These are phyloP conservation scores for Penicillium dipodomyicola DNA, from an alignment of 495 filamentous ascomycete species.

Conservation along the genomic window DNA sequence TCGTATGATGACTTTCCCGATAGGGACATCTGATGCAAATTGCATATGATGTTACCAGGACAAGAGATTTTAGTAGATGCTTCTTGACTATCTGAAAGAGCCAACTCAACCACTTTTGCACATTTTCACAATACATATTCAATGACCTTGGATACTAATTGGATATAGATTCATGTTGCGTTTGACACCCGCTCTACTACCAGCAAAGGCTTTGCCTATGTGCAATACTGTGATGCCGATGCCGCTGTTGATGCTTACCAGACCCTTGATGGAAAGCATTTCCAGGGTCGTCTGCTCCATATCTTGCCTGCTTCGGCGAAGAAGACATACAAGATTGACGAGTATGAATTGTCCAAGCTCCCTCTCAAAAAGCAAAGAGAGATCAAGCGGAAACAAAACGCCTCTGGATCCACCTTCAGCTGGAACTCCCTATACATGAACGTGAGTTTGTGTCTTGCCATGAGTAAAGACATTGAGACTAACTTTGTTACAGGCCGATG, in stretches of 20 bases:
- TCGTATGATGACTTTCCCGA: conserved; percentile 92
- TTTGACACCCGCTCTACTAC: conserved; percentile 59
- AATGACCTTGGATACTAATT: conserved; percentile 35
- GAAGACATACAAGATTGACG: conserved; percentile 76
- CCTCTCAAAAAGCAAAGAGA: conserved; percentile 92
- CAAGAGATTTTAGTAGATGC: conserved; percentile 79
- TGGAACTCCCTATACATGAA: conserved; percentile 99
- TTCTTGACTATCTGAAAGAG: conserved; percentile 59
- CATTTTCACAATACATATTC: conserved; percentile 30
- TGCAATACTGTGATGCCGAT: conserved; percentile 68
- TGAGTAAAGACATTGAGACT: conserved; percentile 18
- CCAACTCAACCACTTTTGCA: conserved; percentile 35
- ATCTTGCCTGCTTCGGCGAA: conserved; percentile 79
- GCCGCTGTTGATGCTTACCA: conserved; percentile 75
- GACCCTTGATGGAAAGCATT: conserved; percentile 71
- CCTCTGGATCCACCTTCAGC: conserved; percentile 75
- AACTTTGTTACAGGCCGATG: conserved; percentile 60
- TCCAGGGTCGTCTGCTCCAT: conserved; percentile 89
- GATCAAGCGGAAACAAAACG: conserved; percentile 76
- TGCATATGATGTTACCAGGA: conserved; percentile 62
- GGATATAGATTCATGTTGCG: conserved; percentile 74
- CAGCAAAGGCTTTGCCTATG: conserved; percentile 86
- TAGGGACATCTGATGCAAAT: conserved; percentile 98
- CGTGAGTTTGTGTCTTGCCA: conserved; percentile 46
- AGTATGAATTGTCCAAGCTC: conserved; percentile 80